Conservation (phyloP, 2,329 filamentous ascomycete genomes). For the Colletotrichum sansevieriae region DNA sequence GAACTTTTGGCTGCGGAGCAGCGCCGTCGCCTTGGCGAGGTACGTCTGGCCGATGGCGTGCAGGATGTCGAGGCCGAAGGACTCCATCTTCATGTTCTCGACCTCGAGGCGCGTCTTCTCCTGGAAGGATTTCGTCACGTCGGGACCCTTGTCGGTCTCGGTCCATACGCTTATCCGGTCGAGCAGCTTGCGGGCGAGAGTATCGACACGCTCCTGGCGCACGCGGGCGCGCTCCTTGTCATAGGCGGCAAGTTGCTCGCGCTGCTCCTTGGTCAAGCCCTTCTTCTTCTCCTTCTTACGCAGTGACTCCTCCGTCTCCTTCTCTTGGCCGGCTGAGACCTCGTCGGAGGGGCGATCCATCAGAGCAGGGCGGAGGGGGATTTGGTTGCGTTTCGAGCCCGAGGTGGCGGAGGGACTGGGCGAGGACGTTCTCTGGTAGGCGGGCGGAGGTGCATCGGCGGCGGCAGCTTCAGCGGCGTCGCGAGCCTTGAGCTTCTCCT, state of each 20-base stretch:
- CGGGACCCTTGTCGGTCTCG: constrained; percentile 89
- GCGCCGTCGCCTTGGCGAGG: constrained; percentile 84
- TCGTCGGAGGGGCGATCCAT: constrained; percentile 86
- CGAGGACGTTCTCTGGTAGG: constrained; percentile 52
- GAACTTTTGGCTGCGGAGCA: constrained; percentile 96
- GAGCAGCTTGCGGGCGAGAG: constrained; percentile 84
- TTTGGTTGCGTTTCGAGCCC: constrained; percentile 58
- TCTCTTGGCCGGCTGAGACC: constrained; percentile 66
- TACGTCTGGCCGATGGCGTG: constrained; percentile 96
- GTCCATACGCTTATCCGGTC: constrained; percentile 96
- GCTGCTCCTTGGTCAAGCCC: constrained; percentile 89
- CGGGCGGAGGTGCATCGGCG: constrained; percentile 46
- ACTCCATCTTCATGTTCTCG: constrained; percentile 99
- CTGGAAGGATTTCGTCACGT: constrained; percentile 90
- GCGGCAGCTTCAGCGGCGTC: constrained; percentile 42
- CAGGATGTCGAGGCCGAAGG: constrained; percentile 94
- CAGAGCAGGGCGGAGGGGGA: constrained; percentile 86
- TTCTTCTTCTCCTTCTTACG: constrained; percentile 82
- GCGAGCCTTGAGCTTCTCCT: constrained; percentile 40
- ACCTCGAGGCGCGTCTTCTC: constrained; percentile 95
- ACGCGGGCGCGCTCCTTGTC: constrained; percentile 87
- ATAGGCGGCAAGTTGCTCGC: constrained; percentile 89
- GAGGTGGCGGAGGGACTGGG: constrained; percentile 54
- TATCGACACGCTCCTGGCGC: constrained; percentile 90
- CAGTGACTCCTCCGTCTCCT: constrained; percentile 68